A percentile compares a stretch with the other conserved stretches of the same genome.
phyloP scores from a whole-genome alignment of 2,329 filamentous ascomycete genomes.

The Claviceps monticola region DNA sequence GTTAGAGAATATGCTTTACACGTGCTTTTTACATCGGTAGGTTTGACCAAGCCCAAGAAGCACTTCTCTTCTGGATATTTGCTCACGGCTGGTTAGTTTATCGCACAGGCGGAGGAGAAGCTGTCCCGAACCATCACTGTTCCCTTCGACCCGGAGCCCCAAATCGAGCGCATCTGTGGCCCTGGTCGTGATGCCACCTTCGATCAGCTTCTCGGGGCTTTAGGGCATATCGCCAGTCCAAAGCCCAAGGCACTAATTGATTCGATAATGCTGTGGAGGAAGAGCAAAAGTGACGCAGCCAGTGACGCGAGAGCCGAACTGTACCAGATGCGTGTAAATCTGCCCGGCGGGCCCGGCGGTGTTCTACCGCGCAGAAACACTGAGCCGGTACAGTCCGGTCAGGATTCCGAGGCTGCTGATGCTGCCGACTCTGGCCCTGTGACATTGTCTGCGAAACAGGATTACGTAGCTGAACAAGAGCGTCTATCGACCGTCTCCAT shows the following conservation, averaged over 20 bases:
- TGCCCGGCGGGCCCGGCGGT: constrained; percentile 30
- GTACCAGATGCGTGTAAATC: constrained; percentile 34
- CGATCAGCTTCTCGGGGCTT: constrained; percentile 82
- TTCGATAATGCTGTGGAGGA: constrained; percentile 95
- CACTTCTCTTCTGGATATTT: constrained; percentile 6
- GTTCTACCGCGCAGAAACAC: constrained; percentile 58
- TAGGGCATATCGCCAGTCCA: constrained; percentile 87
- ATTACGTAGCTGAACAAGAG: constrained; percentile 67
- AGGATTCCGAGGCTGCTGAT: constrained; percentile 13
- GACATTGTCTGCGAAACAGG: constrained; percentile 42
- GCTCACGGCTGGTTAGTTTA: constrained; percentile 44
- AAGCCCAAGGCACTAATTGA: constrained; percentile 94
- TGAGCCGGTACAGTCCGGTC: constrained; percentile 45
- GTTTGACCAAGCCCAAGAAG: constrained; percentile 14
- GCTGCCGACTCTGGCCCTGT: constrained; percentile 20
- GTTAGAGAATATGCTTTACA: constrained; percentile 97
- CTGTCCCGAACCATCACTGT: constrained; percentile 77
- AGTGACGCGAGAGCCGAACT: constrained; percentile 49
- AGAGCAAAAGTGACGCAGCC: constrained; percentile 84
- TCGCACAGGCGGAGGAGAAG: constrained; percentile 92
- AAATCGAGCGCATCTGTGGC: constrained; percentile 82
- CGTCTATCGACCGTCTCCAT: constrained; percentile 88
- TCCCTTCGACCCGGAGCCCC: constrained; percentile 65
- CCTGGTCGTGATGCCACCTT: constrained; percentile 78
- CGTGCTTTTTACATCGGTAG: constrained; percentile 82